phyloP scores from a whole-genome alignment of 805 yeast genomes.

The Yarrowia bubula region DNA sequence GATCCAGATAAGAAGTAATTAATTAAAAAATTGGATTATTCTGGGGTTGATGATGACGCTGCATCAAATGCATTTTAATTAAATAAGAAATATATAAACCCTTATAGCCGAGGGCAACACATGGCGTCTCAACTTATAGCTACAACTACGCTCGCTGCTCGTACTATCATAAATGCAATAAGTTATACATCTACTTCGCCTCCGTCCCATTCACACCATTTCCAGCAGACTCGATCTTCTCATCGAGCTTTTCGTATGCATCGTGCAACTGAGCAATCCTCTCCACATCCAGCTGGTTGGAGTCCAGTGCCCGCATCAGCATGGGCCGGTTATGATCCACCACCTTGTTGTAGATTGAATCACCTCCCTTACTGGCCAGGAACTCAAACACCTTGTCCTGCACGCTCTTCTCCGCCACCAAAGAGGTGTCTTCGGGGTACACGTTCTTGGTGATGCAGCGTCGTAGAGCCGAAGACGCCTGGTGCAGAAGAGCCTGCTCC shows the following conservation, averaged over 20 bases:
- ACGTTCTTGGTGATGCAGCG: slow-evolving; percentile 8
- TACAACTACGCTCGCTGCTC: background rate
- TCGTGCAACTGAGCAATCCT: background rate
- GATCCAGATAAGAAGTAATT: background rate
- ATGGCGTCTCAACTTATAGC: too few species aligned
- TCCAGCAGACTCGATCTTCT: background rate
- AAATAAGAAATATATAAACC: too few species aligned
- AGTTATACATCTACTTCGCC: background rate
- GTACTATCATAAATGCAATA: background rate
- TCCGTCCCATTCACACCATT: background rate
- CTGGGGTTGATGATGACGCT: too few species aligned
- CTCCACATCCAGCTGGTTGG: slow-evolving; percentile 3
- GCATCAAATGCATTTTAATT: too few species aligned
- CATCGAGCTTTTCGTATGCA: slow-evolving; percentile 14
- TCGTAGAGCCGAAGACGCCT: background rate
- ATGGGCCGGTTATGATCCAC: background rate
- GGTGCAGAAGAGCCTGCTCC: background rate
- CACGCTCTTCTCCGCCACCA: background rate
- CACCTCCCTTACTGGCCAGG: background rate
- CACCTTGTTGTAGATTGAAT: background rate
- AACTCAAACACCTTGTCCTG: background rate
- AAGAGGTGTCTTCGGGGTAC: background rate
- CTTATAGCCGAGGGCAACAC: too few species aligned
- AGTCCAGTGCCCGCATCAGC: slow-evolving; percentile 1
- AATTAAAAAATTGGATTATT: too few species aligned